phyloP scores from a whole-genome alignment of 1,284 basidiomycete species.

The Salmacisia buchloeana region DNA sequence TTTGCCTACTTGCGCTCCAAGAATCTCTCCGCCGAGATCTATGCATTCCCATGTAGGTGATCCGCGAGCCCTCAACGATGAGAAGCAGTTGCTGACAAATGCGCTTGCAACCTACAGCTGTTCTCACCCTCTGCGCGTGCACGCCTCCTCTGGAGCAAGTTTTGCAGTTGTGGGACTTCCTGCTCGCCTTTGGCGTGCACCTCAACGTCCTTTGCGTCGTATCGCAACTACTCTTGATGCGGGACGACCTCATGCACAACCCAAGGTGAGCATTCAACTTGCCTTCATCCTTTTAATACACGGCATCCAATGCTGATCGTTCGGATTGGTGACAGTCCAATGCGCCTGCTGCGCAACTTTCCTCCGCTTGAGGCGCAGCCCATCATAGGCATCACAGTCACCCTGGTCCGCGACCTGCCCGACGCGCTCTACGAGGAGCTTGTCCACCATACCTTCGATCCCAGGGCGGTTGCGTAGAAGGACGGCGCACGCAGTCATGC shows the following conservation, averaged over 20 bases:
- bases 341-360: conserved; percentile 89
- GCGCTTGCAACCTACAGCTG: conserved; percentile 57
- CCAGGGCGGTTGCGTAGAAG: conserved; percentile 1
- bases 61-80: neutral
- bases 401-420: conserved; percentile 82
- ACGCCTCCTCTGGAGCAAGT: conserved; percentile 93
- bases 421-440: conserved; percentile 53
- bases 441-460: conserved; percentile 24
- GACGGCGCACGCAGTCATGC: too few relatives aligned
- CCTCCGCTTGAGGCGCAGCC: conserved; percentile 80
- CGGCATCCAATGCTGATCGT: too few relatives aligned
- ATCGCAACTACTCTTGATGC: conserved; percentile 82
- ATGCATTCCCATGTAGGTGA: conserved; percentile 85
- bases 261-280: conserved; percentile 60
- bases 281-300: neutral
- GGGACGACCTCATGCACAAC: conserved; percentile 77
- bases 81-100: neutral
- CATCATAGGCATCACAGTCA: conserved; percentile 85
- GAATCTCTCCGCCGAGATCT: conserved; percentile 93
- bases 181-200: conserved; percentile 91
- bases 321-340: conserved; percentile 73
- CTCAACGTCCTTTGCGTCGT: conserved; percentile 93
- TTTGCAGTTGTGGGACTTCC: conserved; percentile 90
- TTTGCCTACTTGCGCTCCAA: conserved; percentile 75
- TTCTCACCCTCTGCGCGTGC: conserved; percentile 90